Evolutionary conservation across 2,329 filamentous ascomycete species (phyloP).

Genomic region (Fusarium brevicatenulatum): DNA sequence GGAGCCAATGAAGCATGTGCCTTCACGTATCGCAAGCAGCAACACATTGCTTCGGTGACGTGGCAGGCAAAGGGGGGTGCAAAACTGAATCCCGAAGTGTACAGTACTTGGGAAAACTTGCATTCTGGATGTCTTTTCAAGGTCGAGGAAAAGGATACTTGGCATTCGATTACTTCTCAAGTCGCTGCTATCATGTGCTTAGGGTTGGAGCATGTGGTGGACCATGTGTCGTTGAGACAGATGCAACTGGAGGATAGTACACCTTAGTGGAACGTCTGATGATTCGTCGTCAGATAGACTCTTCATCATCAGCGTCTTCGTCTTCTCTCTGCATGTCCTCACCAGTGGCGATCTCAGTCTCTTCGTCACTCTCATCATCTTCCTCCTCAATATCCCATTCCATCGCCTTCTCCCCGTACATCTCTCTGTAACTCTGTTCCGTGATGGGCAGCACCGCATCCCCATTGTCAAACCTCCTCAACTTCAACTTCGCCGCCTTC

Average conservation of each 20-base stretch:
- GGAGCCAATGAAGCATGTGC: constrained; percentile 3
- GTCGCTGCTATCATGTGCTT: constrained; percentile 25
- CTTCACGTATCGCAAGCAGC: constrained; percentile 2
- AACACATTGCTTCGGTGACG: neutral
- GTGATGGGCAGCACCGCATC: constrained; percentile 29
- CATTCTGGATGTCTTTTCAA: neutral
- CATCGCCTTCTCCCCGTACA: constrained; percentile 9
- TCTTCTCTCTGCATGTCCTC: neutral
- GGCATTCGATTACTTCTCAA: constrained; percentile 6
- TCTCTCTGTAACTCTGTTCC: neutral
- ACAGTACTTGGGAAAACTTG: constrained; percentile 1
- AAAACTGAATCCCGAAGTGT: neutral
- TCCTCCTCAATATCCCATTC: neutral
- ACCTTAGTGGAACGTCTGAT: neutral
- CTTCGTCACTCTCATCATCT: neutral
- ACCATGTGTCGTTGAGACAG: constrained; percentile 10
- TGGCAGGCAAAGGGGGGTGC: constrained; percentile 18
- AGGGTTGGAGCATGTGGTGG: constrained; percentile 12
- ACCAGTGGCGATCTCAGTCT: neutral
- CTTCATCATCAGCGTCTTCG: neutral
- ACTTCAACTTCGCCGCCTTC: constrained; percentile 26
- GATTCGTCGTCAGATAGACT: neutral
- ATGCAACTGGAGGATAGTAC: constrained; percentile 14
- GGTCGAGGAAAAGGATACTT: neutral
- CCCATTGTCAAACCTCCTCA: constrained; percentile 34